Base-by-base conservation (phyloP, 371 early-diverging fungal species). In the Scutellospora calospora region DNA sequence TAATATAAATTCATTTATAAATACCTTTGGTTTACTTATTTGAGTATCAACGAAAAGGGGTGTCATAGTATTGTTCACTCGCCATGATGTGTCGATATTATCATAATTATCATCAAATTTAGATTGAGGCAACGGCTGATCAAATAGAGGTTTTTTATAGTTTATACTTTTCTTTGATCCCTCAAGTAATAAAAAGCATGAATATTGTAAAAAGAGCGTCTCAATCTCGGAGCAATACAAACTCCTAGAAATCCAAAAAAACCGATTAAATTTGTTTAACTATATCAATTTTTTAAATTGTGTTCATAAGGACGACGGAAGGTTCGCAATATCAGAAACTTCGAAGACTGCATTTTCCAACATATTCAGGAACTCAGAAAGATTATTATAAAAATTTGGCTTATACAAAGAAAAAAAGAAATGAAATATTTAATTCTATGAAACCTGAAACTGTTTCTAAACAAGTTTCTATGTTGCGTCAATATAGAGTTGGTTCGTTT, bases 21-120 rank as follows among this genome's bases (percentile, higher is more conserved):
- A 14, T 41, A 69, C 69, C 38, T 69, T 69, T 41, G 27, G 49
- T 25, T 69, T 69, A 16, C 16, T 41, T 69, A 20, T 35, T 69
- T 69, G 69, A 5, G 69, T 45, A 49, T 69, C 45, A 1, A 69
- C 25, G 45, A 69, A 69, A 25, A 69, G 45, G 45, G 69, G 69
- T 12, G 69, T 69, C 69, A 69, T 69, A 25, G 69, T 69, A 14
- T 45, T 69, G 27, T 49, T 35, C n/a, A 69, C 38, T 49, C 45
- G 27, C 69, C 69, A 69, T 27, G 69, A 69, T 2, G 69, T 69
- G 18, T 69, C 69, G 5, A 69, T 69, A 25, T 69, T 41, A 35
- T 69, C 69, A 69, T 45, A 69, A 69, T 49, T 69, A 4, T 69
- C 69, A 65, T 65, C 66, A 69, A 69, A 69, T 49, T 35, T 69